Evolutionary conservation across 495 filamentous ascomycete genomes (phyloP).

Genomic region (Xylaria curta): DNA sequence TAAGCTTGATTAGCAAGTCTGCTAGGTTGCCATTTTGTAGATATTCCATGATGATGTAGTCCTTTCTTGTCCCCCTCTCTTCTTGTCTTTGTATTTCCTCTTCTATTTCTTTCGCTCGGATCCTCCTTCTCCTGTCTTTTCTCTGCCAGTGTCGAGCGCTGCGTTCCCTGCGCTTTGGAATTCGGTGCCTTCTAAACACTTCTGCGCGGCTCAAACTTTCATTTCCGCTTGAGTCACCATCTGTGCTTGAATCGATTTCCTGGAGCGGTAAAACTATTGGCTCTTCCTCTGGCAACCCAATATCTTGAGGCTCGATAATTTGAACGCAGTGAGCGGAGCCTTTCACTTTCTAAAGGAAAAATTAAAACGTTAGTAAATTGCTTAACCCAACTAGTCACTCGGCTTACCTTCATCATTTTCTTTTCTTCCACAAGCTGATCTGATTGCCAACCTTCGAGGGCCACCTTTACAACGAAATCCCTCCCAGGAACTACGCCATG

Average conservation of each 20-base stretch:
- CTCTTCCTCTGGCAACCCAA: neutral
- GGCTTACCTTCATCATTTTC: conserved; percentile 24
- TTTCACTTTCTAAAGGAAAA: conserved; percentile 16
- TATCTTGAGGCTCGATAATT: neutral
- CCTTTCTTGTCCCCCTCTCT: neutral
- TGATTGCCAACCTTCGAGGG: neutral
- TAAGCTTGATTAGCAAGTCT: conserved; percentile 1
- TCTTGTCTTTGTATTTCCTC: neutral
- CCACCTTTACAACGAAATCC: conserved; percentile 18
- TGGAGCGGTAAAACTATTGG: neutral
- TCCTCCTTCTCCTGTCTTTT: neutral
- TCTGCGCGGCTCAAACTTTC: conserved; percentile 2
- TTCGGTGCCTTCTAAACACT: neutral
- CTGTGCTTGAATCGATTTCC: conserved; percentile 6
- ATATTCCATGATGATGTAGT: conserved; percentile 30
- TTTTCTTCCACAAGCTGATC: neutral
- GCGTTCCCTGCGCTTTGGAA: neutral
- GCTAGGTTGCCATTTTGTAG: conserved; percentile 12
- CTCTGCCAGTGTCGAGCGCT: neutral
- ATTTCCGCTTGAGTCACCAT: conserved; percentile 26
- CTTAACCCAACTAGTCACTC: neutral
- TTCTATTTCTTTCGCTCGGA: neutral
- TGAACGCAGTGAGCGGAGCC: conserved; percentile 23
- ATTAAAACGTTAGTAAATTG: neutral
- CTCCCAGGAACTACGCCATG: neutral